Percentiles rank a stretch among this genome's conserved stretches.
Evolutionary conservation across 768 basidiomycete species (phyloP).

Genomic region (Leucocoprinus birnbaumii): DNA sequence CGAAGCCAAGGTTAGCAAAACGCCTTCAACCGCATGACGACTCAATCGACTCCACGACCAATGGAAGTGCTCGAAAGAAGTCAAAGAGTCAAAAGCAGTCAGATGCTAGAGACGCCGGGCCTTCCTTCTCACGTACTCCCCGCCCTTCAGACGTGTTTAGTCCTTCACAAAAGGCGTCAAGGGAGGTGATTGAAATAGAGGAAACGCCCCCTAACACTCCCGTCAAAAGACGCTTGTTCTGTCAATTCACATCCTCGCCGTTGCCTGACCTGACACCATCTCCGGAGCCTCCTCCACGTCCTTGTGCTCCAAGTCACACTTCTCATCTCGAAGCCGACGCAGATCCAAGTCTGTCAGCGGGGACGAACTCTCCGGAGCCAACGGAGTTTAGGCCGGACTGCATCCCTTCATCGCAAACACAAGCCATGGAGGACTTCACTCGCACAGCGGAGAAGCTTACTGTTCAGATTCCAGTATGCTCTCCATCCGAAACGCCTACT

Average conservation of each 20-base stretch:
- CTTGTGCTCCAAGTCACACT: neutral
- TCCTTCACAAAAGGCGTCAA: neutral
- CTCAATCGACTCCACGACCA: neutral
- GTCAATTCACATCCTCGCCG: constrained; percentile 6
- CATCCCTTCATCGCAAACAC: constrained; percentile 37
- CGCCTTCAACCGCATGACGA: neutral
- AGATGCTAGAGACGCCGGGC: neutral
- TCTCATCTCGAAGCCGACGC: neutral
- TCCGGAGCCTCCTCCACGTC: neutral
- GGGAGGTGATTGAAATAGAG: neutral
- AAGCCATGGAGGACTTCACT: constrained; percentile 14
- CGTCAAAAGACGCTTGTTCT: neutral
- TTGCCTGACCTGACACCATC: constrained; percentile 9
- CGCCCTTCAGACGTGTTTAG: too few species aligned
- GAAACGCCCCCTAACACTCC: constrained; percentile 1
- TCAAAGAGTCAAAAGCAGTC: neutral
- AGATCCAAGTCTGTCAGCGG: neutral
- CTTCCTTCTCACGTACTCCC: neutral
- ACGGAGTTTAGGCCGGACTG: neutral
- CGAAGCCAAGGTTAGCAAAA: neutral
- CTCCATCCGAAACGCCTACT: neutral
- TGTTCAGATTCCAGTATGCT: neutral
- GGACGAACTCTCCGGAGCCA: neutral
- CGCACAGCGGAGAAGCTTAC: constrained; percentile 11
- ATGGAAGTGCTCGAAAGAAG: constrained; percentile 3